Base-by-base conservation (phyloP, 345 rosid genomes). In the Odontarrhena argentea region DNA sequence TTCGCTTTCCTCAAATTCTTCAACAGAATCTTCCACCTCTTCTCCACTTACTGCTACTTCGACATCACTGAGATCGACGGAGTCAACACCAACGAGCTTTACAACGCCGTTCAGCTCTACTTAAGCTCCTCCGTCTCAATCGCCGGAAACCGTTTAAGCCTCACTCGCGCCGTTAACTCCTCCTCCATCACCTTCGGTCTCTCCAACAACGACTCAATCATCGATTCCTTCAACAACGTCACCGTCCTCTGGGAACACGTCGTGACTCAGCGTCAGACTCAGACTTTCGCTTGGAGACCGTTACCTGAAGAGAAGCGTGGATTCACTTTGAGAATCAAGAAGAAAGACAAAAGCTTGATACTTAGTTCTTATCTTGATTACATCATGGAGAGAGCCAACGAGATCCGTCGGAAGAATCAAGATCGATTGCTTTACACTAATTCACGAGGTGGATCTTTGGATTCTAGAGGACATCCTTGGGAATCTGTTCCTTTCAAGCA, bases 81-180 rank as follows among this genome's bases (percentile, higher is more conserved):
- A 44, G 96, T 94, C 11, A 94, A 94, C 86, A 90, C 99, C 74
- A 90, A 94, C 87, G 96, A 94, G 55, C 99, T 94, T 69, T 94
- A 94, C 82, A 82, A 82, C 92, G 99, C 99, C n/a, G 95, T 88
- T 67, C 99, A 94, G 81, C 92, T 94, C 35, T 94, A 94, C 80
- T 71, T 94, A 0, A 85, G 95, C 84, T 83, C 91, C 38, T 84
- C 85, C 15, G 83, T 83, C 24, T 88, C 94, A 40, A 65, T 82
- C 78, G 74, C 86, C 57, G 92, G 90, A 2, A 85, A 82, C 91
- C 97, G 92, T 32, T 44, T 88, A 44, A 86, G 88, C 73, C 95
- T 94, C 65, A 87, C 99, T 3, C 89, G 99, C 13, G 86, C 95
- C 42, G 76, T 87, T 61, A 94, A 94, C 79, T 88, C 97, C 2